These are phyloP conservation scores for Mercurialis annua DNA, from an alignment of 345 rosid genomes.

Conservation along the genomic window DNA sequence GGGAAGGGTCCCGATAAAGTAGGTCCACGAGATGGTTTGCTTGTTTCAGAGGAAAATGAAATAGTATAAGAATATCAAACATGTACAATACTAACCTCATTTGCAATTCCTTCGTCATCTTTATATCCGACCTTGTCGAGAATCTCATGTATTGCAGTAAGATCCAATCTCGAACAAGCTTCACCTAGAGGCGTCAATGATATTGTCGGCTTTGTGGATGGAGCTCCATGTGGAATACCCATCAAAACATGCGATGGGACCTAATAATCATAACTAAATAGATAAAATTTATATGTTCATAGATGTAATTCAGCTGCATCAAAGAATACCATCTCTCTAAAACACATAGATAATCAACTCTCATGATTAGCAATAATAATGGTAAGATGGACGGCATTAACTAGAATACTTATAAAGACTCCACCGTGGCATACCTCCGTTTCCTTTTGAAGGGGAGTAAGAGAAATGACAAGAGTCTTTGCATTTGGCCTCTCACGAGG, in stretches of 20 bases:
- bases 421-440: slow-evolving; percentile 51
- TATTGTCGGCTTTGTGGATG: slow-evolving; percentile 44
- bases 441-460: slow-evolving; percentile 77
- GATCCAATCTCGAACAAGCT: slow-evolving; percentile 78
- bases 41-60: neutral
- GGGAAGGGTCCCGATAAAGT: neutral
- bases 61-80: neutral
- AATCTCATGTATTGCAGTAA: slow-evolving; percentile 75
- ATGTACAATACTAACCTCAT: slow-evolving; percentile 64
- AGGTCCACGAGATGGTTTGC: neutral
- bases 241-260: slow-evolving; percentile 62
- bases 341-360: slow-evolving; percentile 7
- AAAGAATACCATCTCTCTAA: slow-evolving; percentile 2
- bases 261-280: slow-evolving; percentile 32
- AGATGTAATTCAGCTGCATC: neutral
- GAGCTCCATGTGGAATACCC: slow-evolving; percentile 65
- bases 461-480: slow-evolving; percentile 73
- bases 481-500: slow-evolving; percentile 96
- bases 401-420: neutral
- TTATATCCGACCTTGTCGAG: slow-evolving; percentile 72
- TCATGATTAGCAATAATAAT: neutral
- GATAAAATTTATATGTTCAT: neutral
- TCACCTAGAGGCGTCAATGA: slow-evolving; percentile 68
- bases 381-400: neutral
- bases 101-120: slow-evolving; percentile 79